A percentile compares a stretch with the other conserved stretches of the same genome.
These are phyloP conservation scores for Candida pseudoviswanathii DNA, from an alignment of 1,139 yeast species.

Conservation along the genomic window DNA sequence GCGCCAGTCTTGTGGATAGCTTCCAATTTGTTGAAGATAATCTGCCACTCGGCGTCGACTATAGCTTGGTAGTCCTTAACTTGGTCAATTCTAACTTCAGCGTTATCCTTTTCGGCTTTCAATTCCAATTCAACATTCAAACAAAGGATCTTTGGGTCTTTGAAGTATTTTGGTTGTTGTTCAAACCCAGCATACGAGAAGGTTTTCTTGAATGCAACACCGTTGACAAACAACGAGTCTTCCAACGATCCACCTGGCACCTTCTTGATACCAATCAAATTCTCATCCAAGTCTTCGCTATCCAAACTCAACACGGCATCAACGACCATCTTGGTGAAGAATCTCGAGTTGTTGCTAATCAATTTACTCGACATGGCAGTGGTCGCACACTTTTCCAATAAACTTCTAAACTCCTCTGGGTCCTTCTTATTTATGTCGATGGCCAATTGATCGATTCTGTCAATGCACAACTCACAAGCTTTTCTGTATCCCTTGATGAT, in stretches of 20 bases:
- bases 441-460: constrained; percentile 71
- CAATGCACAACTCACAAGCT: constrained; percentile 79
- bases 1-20: constrained; percentile 87
- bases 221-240: constrained; percentile 84
- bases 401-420: constrained; percentile 60
- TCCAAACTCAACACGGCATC: constrained; percentile 91
- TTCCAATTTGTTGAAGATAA: constrained; percentile 82
- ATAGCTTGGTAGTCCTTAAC: constrained; percentile 93
- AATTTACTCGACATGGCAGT: constrained; percentile 98
- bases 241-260: constrained; percentile 97
- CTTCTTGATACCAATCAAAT: constrained; percentile 89
- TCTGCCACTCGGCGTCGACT: constrained; percentile 98
- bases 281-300: constrained; percentile 82
- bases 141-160: constrained; percentile 78
- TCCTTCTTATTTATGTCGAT: constrained; percentile 57
- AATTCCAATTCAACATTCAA: constrained; percentile 92
- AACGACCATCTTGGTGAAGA: constrained; percentile 95
- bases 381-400: constrained; percentile 89
- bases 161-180: constrained; percentile 90
- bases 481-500: constrained; percentile 85
- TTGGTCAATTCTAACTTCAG: constrained; percentile 96
- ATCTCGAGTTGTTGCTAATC: constrained; percentile 81
- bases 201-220: constrained; percentile 97
- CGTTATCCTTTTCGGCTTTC: constrained; percentile 98
- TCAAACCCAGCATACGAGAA: constrained; percentile 98